Conservation (phyloP, 1,284 basidiomycete species). For the Malassezia slooffiae region DNA sequence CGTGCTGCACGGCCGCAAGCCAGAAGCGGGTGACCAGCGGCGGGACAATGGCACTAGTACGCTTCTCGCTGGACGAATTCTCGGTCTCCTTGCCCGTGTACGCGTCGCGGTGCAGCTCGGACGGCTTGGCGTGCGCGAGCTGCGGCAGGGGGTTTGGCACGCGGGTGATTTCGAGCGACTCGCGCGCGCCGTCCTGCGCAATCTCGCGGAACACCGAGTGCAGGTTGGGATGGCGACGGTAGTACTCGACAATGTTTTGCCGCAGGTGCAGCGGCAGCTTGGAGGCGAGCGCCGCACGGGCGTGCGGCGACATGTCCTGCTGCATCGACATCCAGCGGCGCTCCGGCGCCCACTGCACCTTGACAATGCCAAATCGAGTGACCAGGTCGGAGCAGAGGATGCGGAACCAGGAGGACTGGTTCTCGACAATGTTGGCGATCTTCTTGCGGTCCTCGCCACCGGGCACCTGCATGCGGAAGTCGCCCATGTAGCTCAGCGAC, state of each 20-base stretch:
- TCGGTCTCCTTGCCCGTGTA: too few relatives aligned
- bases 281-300: constrained; percentile 15
- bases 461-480: constrained; percentile 77
- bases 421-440: constrained; percentile 61
- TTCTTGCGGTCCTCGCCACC: constrained; percentile 90
- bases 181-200: too few relatives aligned
- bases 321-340: constrained; percentile 20
- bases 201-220: constrained; percentile 31
- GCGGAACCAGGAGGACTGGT: constrained; percentile 70
- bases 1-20: constrained; percentile 25
- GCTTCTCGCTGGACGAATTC: constrained; percentile 13
- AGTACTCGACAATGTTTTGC: constrained; percentile 13
- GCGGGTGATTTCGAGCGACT: too few relatives aligned
- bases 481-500: constrained; percentile 67
- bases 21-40: constrained; percentile 23
- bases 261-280: constrained; percentile 28
- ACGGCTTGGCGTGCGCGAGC: too few relatives aligned
- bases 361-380: constrained; percentile 32
- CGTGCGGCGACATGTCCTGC: neutral
- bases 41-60: neutral
- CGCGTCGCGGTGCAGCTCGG: too few relatives aligned
- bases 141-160: too few relatives aligned
- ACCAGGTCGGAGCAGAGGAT: constrained; percentile 63
- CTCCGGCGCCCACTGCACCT: constrained; percentile 18
- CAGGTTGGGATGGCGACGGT: constrained; percentile 8